Evolutionary conservation across 257 asterid genomes (phyloP), one percentile per base, ranked within the genome.

Genomic region (Lithospermum erythrorhizon): DNA sequence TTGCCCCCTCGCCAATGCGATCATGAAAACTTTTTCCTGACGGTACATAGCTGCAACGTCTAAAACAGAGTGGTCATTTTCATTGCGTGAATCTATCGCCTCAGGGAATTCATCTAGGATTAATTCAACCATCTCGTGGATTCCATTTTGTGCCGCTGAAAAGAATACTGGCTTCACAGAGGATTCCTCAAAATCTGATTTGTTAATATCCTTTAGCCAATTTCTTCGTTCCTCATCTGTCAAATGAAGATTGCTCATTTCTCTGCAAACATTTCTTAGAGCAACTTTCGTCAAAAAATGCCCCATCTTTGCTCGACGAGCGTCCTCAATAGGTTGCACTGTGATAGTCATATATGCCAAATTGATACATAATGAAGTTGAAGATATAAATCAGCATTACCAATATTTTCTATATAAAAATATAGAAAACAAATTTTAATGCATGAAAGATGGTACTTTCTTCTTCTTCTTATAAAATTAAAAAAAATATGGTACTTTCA

Each of bases 51-150:
- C 78, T 9, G 68, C 73, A 55, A 73, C 45, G 58, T 73, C 73
- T 59, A 73, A 67, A 64, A 67, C 24, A 59, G 69, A 69, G 61
- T 68, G 78, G 24, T 57, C 24, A 21, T 73, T 70, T 57, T 32
- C 56, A 61, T 73, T 70, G 53, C 68, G 58, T 35, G 67, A 68
- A 70, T 67, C 64, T 48, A 73, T 68, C 49, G 78, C 78, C 61
- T 70, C 48, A 23, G 78, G 78, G 65, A 68, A 73, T 23, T 58
- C 58, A 30, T 62, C 41, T 57, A 73, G 35, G 21, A 68, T 61
- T 60, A 64, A 71, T 61, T 61, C 67, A 10, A 68, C 58, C 47
- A 73, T 64, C 70, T 73, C 74, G n/a, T 64, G 30, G 53, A 56
- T 58, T 23, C 78, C 78, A 55, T 55, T 20, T 29, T 23, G 57